These are phyloP conservation scores for Populus davidiana DNA, from an alignment of 345 rosid genomes.

Conservation along the genomic window DNA sequence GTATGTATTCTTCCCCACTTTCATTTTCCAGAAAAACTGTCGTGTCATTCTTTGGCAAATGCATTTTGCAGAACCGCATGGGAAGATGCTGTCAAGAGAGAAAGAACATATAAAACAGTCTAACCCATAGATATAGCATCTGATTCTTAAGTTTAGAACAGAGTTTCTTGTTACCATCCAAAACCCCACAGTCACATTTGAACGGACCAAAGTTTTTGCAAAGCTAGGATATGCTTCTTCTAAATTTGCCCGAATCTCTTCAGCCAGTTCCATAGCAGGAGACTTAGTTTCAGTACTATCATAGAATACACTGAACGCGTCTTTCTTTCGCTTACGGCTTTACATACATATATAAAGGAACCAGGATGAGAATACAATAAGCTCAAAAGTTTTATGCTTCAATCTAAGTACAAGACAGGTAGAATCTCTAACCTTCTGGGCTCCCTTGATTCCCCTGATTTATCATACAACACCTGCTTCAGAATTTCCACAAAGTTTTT, in stretches of 20 bases:
- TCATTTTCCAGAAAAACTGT: constrained; percentile 33
- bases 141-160: constrained; percentile 9
- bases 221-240: constrained; percentile 38
- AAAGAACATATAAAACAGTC: constrained; percentile 5
- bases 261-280: constrained; percentile 39
- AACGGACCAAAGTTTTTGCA: constrained; percentile 38
- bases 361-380: neutral
- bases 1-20: constrained; percentile 32
- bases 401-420: neutral
- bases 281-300: constrained; percentile 22
- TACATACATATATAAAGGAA: neutral
- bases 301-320: constrained; percentile 21
- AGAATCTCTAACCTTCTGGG: constrained; percentile 31
- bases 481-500: constrained; percentile 1
- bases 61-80: constrained; percentile 43
- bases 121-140: neutral
- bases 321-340: constrained; percentile 36
- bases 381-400: neutral
- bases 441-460: constrained; percentile 26
- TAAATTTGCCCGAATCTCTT: constrained; percentile 35
- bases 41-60: constrained; percentile 40
- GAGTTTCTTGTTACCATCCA: constrained; percentile 39
- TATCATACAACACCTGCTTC: constrained; percentile 31
- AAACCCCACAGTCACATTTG: constrained; percentile 43
- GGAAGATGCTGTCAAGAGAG: constrained; percentile 42